Base-by-base conservation (phyloP, 495 filamentous ascomycete species). In the Choiromyces venosus region DNA sequence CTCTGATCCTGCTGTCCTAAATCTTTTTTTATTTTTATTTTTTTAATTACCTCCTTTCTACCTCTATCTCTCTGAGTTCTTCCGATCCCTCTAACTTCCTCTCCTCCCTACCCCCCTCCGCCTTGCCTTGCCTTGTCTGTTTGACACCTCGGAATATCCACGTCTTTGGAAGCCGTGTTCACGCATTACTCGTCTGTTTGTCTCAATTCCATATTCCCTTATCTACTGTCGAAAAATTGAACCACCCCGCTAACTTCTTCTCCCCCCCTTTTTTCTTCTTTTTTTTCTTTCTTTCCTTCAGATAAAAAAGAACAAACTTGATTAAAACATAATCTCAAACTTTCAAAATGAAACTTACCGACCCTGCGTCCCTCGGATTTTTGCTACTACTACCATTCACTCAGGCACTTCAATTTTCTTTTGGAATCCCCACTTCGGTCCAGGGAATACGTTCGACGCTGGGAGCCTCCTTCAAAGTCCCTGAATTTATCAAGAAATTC, bases 401-500 rank as follows among this genome's bases (percentile, higher is more conserved):
- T 33, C 52, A 61, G 33, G 25, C 52, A 5, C 52, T 61, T 33
- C 52, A 61, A 29, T 29, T 61, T 12, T 29, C 52, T 33, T 61
- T 61, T 61, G 52, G 25, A 61, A 61, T 61, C 25, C 52, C 52
- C 52, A 33, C 25, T 33, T 29, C 52, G 25, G 52, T 61, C 52
- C 52, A 18, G 10, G 52, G 25, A 29, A 61, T 61, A 61, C 52
- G 52, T 29, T 61, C 52, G 52, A 61, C 52, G 14, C 52, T 61
- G 52, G 52, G 52, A 33, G 52, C 25, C 25, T 71, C 74, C 37
- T 74, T 80, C 33, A 71, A 80, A 21, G 74, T 80, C 46, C 78
- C 78, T 29, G 38, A 73, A 40, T 80, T 80, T 37, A 80, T 80
- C 37, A 79, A 71, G 46, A 77, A 74, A 12, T 76, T 80, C 36